phyloP scores from a whole-genome alignment of 208 protist genomes.

The Herpetomonas tarakana region DNA sequence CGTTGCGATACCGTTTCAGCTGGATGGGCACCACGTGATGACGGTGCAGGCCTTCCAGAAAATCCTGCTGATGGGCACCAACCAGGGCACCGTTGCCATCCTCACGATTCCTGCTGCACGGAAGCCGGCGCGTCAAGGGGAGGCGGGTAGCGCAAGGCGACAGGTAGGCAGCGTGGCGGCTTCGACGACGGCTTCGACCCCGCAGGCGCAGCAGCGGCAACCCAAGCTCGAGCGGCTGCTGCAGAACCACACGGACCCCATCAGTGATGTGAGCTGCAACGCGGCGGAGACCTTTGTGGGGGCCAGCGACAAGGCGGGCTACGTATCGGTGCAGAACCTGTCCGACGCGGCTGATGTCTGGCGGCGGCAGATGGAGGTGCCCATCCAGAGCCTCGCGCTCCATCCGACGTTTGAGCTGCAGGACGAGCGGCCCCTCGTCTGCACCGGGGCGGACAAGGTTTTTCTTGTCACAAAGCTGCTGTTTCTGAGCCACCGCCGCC shows the following conservation, averaged over 20 bases:
- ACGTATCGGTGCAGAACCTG: slow-evolving; percentile 38
- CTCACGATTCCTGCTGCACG: slow-evolving; percentile 16
- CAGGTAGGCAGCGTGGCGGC: too few relatives aligned
- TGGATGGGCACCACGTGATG: slow-evolving; percentile 63
- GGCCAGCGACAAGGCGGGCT: slow-evolving; percentile 50
- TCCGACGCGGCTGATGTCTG: slow-evolving; percentile 32
- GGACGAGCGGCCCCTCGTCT: slow-evolving; percentile 47
- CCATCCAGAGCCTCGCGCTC: slow-evolving; percentile 48
- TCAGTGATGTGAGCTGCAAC: slow-evolving; percentile 63
- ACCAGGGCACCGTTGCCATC: slow-evolving; percentile 57
- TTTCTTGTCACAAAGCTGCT: slow-evolving; percentile 41
- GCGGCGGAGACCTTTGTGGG: slow-evolving; percentile 40
- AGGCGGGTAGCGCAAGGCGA: not conserved
- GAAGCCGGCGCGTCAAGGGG: not conserved
- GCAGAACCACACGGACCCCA: slow-evolving; percentile 34
- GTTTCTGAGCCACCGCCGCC: slow-evolving; percentile 45
- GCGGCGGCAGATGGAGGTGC: slow-evolving; percentile 35
- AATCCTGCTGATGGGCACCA: slow-evolving; percentile 63
- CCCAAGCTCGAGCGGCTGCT: not conserved
- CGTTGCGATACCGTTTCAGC: slow-evolving; percentile 23
- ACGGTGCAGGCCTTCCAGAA: slow-evolving; percentile 30
- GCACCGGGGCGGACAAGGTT: slow-evolving; percentile 38
- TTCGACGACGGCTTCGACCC: not conserved
- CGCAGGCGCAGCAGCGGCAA: not conserved
- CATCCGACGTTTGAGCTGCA: slow-evolving; percentile 46